Evolutionary conservation across 2,329 filamentous ascomycete genomes (phyloP), one percentile per base, ranked within the genome.

Genomic region (Colletotrichum caudatum): DNA sequence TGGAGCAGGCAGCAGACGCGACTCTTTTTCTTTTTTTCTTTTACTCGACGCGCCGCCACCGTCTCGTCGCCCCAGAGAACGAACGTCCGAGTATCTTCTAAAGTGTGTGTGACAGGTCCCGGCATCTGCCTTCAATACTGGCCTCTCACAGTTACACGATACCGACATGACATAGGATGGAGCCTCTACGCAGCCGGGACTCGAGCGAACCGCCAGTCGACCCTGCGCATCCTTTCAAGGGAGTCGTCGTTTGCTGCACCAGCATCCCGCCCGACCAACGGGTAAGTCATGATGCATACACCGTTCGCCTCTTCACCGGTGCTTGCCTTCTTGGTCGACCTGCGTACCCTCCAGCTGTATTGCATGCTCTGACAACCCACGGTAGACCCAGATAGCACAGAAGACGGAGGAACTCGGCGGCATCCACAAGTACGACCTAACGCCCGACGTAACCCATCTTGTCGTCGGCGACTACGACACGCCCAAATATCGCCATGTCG

Each of bases 401-500:
- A 89, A 90, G 72, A 93, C 93, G 23, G 82, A 86, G 74, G 90
- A 97, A 78, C 94, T 99, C 85, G 96, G 96, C 74, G 96, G 95
- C 62, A 82, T 88, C 72, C 93, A 97, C 86, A 94, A 93, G 77
- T 92, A 94, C 81, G 95, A 99, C 80, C 89, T 99, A 56, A 98
- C 95, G n/a, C 93, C 93, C 68, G 94, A 98, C 80, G 94, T 97
- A 59, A 98, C 96, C 6, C 96, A 99, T 83, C 90, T 99, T 58
- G 89, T 99, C 74, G 94, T 97, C 73, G 96, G 95, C 80, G 91
- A 93, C 77, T 93, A 94, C 77, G 90, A 95, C 79, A 98, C 95
- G 0, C 90, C 93, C 61, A 99, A 99, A 81, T 99, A 99, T 82
- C 92, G 91, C 80, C 97, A 97, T 85, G 95, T 98, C 77, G 96